Base-by-base conservation (phyloP, 2,329 filamentous ascomycete species). In the Conoideocrella luteorostrata region DNA sequence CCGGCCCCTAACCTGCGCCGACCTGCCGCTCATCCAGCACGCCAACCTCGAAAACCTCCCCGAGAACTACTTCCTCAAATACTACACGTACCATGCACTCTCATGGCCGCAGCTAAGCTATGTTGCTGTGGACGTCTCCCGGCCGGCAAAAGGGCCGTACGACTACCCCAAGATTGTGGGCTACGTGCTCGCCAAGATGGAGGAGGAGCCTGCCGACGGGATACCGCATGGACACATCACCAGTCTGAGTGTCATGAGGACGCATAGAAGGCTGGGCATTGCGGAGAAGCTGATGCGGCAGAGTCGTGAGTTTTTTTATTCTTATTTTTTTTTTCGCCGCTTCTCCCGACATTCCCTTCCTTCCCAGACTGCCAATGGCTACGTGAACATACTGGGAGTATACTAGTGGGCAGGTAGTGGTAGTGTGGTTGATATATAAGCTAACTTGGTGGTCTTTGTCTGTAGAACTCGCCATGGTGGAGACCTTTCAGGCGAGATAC, bases 21-120 rank as follows among this genome's bases (percentile, higher is more conserved):
- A 94, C 69, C 86, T 94, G 53, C 88, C 88, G 53, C 83, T 93
- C 62, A 89, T 98, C 63, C 93, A 98, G 71, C 89, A 94, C 67
- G 91, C 91, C 62, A 97, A 98, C 74, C 90, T 98, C 64, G 95
- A 94, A 65, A 98, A 98, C 73, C 78, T 98, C 43, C 93, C 93
- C 52, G 93, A 98, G 69, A 98, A 98, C 76, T 98, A 98, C 79
- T 97, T 97, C 67, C 87, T 95, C 70, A 98, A 98, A 78, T 98
- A 98, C 77, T 98, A 98, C 74, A 82, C 98, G 60, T 98, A 98
- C 78, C 93, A 98, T 69, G 90, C 91, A 13, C 82, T 97, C 54
- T 95, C 89, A 56, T 98, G 93, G 93, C 93, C 93, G 36, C 91
- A 97, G 70, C 81, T 98, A 52, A 91, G 85, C 68, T 97, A 90